A percentile compares a stretch with the other conserved stretches of the same genome.
Conservation (phyloP, 495 filamentous ascomycete species). For the Hypoxylon crocopeplum region DNA sequence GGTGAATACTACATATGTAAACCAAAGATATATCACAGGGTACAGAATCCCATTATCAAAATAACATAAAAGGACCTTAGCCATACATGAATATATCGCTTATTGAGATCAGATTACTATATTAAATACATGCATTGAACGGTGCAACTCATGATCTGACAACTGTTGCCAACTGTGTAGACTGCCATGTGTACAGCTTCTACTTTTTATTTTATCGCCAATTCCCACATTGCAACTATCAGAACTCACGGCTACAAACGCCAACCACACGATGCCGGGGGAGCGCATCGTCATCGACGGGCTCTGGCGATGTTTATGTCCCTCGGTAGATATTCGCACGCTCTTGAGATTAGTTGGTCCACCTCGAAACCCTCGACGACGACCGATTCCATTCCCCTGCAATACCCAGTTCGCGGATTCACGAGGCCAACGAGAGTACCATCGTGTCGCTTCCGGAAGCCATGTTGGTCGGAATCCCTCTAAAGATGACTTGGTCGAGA, state of each 20-base stretch:
- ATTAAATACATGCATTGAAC: too few species aligned
- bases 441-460: not conserved
- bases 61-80: too few species aligned
- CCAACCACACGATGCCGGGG: constrained; percentile 49
- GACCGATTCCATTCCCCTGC: constrained; percentile 4
- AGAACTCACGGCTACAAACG: not conserved
- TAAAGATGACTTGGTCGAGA: constrained; percentile 1
- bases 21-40: too few species aligned
- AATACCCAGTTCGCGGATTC: not conserved
- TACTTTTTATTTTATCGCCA: too few species aligned
- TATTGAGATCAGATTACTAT: too few species aligned
- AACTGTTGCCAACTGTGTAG: too few species aligned
- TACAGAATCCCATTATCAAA: too few species aligned
- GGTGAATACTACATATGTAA: too few species aligned
- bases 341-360: constrained; percentile 36
- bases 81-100: too few species aligned
- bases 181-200: too few species aligned
- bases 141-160: too few species aligned
- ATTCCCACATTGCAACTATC: too few species aligned
- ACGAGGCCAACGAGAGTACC: constrained; percentile 25
- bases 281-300: constrained; percentile 62
- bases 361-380: constrained; percentile 18
- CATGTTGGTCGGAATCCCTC: not conserved
- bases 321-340: constrained; percentile 55
- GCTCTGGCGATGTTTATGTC: constrained; percentile 72